Evolutionary conservation across 2,329 filamentous ascomycete genomes (phyloP).

Genomic region (Orbilia javanica): DNA sequence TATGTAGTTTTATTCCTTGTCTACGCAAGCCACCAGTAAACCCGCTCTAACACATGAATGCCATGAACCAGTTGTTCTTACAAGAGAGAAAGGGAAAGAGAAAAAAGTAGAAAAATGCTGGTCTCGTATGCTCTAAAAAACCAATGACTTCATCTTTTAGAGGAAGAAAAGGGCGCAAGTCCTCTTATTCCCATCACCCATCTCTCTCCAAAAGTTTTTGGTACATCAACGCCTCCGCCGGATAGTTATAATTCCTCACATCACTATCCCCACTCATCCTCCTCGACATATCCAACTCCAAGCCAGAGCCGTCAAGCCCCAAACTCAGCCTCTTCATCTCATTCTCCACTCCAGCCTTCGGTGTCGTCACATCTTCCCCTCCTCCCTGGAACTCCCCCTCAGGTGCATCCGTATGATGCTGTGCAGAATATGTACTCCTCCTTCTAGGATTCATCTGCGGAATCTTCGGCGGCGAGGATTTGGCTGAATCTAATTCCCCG

Average conservation of each 20-base stretch:
- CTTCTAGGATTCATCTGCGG: slow-evolving; percentile 50
- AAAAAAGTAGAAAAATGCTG: background rate
- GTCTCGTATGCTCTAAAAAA: no score
- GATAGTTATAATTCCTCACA: slow-evolving; percentile 50
- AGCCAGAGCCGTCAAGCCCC: background rate
- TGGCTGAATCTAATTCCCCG: background rate
- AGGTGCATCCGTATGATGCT: slow-evolving; percentile 17
- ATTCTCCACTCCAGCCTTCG: slow-evolving; percentile 37
- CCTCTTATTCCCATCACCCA: background rate
- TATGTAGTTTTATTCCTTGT: background rate
- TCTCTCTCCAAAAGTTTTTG: slow-evolving; percentile 48
- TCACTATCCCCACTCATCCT: slow-evolving; percentile 27
- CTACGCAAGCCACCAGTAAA: no score
- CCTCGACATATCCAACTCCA: slow-evolving; percentile 4
- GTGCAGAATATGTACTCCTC: slow-evolving; percentile 46
- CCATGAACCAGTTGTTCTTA: background rate
- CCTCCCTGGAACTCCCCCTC: background rate
- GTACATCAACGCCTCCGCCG: slow-evolving; percentile 55
- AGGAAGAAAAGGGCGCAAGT: slow-evolving; percentile 1
- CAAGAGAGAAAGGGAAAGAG: background rate
- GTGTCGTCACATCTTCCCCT: slow-evolving; percentile 45
- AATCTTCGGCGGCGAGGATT: slow-evolving; percentile 32
- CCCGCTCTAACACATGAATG: background rate
- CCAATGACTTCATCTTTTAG: no score
- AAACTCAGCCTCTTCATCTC: slow-evolving; percentile 49